Evolutionary conservation across 768 basidiomycete species (phyloP), one percentile per base, ranked within the genome.

Genomic region (Termitomyces sp.): DNA sequence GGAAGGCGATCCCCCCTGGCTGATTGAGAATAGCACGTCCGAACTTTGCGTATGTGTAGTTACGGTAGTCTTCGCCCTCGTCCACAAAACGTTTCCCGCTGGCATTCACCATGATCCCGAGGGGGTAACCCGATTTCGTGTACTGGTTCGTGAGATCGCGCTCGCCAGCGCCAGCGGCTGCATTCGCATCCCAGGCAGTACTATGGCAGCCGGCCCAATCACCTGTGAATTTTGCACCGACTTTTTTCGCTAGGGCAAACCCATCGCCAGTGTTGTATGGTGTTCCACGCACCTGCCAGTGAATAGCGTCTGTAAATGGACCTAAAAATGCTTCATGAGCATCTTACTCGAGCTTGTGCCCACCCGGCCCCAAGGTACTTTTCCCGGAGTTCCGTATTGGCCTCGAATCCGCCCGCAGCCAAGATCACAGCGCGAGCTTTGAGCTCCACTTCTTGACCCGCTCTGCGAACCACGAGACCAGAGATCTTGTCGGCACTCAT

Each of bases 121-220:
- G 71, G 3, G 87, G 85, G 63, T 88, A 87, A 1, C 87, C 84
- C 10, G 85, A 87, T 67, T 88, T 88, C 7, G 86, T 88, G 67
- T 76, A 86, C 60, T 86, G 84, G 65, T 89, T 88, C 56, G 82
- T 85, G 54, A 86, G 67, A 47, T 73, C 71, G 50, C 84, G 80
- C 55, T 82, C 75, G 19, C 86, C 86, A 15, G 70, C 64, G 33
- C 82, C 70, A 19, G 67, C 57, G 1, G 78, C 70, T 1, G 85
- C 81, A 61, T 85, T 76, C 17, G 82, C 83, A 62, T 87, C 87
- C 86, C 86, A 87, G 63, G 79, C 80, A 5, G 85, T 86, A 57
- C 82, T 84, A 62, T 88, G 87, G 60, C 87, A 89, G n/a, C 84
- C 81, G 47, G 62, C 65, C 80, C 83, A 88, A 69, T 87, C 84